A percentile compares a stretch with the other conserved stretches of the same genome.
These are phyloP conservation scores for Scleromitrula shiraiana DNA, from an alignment of 2,329 filamentous ascomycete genomes.

Conservation along the genomic window DNA sequence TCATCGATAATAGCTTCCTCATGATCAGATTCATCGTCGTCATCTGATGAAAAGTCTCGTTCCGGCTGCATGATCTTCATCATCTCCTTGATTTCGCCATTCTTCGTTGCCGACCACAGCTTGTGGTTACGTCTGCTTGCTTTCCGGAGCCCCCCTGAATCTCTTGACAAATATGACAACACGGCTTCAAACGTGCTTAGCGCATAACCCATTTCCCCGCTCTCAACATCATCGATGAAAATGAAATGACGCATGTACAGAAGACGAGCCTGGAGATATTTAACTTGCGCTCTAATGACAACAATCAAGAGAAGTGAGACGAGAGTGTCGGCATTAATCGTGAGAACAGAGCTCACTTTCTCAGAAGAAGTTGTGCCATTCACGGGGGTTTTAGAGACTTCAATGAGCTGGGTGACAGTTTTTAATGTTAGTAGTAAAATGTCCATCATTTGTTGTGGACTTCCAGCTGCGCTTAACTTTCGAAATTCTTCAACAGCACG, in stretches of 20 bases:
- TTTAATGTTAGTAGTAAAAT: conserved; percentile 50
- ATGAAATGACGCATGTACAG: conserved; percentile 97
- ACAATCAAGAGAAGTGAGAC: conserved; percentile 88
- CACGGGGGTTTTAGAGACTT: conserved; percentile 35
- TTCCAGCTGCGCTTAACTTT: conserved; percentile 65
- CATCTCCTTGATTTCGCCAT: conserved; percentile 68
- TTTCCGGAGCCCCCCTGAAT: conserved; percentile 72
- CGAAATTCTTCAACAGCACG: conserved; percentile 83
- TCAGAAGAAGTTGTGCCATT: conserved; percentile 28
- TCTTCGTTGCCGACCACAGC: conserved; percentile 77
- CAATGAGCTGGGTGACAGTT: conserved; percentile 62
- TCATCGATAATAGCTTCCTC: conserved; percentile 38
- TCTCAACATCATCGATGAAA: conserved; percentile 96
- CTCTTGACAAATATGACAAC: conserved; percentile 74
- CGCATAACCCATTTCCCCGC: conserved; percentile 91
- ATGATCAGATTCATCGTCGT: conserved; percentile 23
- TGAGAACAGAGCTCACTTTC: conserved; percentile 43
- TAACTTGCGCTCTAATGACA: conserved; percentile 82
- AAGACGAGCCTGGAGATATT: conserved; percentile 78
- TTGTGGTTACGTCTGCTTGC: conserved; percentile 80
- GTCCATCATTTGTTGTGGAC: conserved; percentile 33
- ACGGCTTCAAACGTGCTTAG: conserved; percentile 95
- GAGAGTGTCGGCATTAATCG: conserved; percentile 75
- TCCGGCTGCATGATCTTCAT: conserved; percentile 72
- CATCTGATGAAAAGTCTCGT: conserved; percentile 22